Evolutionary conservation across 331 rosid genomes (phyloP), one percentile per base, ranked within the genome.

Genomic region (Dryas integrifolia): DNA sequence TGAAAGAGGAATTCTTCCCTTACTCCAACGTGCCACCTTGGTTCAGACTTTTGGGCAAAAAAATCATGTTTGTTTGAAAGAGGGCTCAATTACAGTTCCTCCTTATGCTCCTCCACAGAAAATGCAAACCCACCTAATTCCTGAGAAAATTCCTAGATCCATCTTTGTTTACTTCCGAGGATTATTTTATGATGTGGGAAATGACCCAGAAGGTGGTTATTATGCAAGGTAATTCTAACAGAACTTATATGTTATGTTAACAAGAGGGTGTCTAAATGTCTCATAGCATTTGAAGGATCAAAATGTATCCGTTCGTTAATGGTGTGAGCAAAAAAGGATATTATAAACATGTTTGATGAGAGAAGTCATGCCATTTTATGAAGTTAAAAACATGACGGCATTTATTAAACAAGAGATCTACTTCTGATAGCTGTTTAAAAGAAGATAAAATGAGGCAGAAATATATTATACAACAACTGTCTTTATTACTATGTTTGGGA

Each of bases 61-160:
- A 67, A 88, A 88, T 82, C 94, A 88, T 9, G 94, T 88, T 65
- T 88, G 94, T 82, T 79, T 88, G 81, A 86, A 88, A 64, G 89
- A 86, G 24, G 83, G 94, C 48, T 88, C 94, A 66, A 84, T 88
- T 51, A 88, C 88, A 7, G 70, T 88, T 62, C 94, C 94, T 63
- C 94, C 94, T 9, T 88, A 88, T 63, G 94, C 94, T 50, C 94
- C 94, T 38, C 94, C 94, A 8, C 94, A 88, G 85, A 88, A 88
- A 81, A 88, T 88, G 94, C 91, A 88, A 30, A 10, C 89, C 76
- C 94, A 88, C 79, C 60, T 88, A 45, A 88, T 88, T 66, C 86
- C 91, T 62, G 94, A 88, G 48, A 84, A 82, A 79, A 86, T 79
- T 49, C 94, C 94, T 4, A 77, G 94, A 74, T 84, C 94, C 76